Conservation (phyloP, 2,329 filamentous ascomycete genomes). For the Verticillium nonalfalfae region DNA sequence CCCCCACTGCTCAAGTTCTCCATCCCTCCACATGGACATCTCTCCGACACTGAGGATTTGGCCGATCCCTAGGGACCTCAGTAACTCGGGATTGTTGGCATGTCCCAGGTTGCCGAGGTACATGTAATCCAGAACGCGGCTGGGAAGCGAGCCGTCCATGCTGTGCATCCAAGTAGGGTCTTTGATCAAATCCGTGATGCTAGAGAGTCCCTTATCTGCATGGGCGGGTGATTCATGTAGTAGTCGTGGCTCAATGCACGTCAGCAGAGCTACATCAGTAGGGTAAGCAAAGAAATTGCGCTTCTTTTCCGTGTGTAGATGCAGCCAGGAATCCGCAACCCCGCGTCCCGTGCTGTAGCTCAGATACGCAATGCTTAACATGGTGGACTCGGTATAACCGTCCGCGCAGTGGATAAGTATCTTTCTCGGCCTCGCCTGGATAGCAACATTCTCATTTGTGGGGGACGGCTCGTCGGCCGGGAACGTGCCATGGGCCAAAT, state of each 20-base stretch:
- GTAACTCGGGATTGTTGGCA: constrained; percentile 84
- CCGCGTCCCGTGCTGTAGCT: constrained; percentile 84
- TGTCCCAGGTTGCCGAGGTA: constrained; percentile 92
- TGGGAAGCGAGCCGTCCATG: constrained; percentile 87
- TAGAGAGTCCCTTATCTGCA: constrained; percentile 39
- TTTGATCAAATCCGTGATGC: constrained; percentile 46
- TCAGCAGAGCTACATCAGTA: constrained; percentile 79
- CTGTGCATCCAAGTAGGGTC: constrained; percentile 76
- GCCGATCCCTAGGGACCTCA: constrained; percentile 73
- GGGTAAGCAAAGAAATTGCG: constrained; percentile 97
- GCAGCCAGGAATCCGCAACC: constrained; percentile 80
- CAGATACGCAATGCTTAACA: constrained; percentile 85
- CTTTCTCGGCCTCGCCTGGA: constrained; percentile 43
- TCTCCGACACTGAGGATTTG: constrained; percentile 92
- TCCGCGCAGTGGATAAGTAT: constrained; percentile 91
- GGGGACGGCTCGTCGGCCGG: constrained; percentile 11
- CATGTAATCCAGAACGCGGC: constrained; percentile 85
- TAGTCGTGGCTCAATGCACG: constrained; percentile 67
- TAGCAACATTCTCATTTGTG: constrained; percentile 43
- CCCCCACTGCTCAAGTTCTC: constrained; percentile 67
- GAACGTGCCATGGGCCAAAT: constrained; percentile 63
- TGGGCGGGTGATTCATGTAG: constrained; percentile 61
- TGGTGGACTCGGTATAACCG: constrained; percentile 90
- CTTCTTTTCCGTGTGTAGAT: constrained; percentile 69
- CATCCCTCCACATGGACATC: constrained; percentile 71